Conservation (phyloP, 441 rosid genomes). For the Adansonia rubrostipa region DNA sequence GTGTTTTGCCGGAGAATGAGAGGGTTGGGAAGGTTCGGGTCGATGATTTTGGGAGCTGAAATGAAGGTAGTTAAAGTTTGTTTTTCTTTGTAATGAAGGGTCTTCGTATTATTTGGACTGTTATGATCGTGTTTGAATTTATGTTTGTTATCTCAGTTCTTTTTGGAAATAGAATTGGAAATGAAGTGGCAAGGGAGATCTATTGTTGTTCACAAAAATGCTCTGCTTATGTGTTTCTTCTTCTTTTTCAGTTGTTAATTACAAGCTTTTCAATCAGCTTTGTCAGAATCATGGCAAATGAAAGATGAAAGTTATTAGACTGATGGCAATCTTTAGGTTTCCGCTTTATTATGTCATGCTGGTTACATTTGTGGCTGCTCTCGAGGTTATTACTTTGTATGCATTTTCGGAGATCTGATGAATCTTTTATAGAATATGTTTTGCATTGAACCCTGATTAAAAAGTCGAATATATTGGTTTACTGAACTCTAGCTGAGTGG, state of each 20-base stretch:
- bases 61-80: conserved; percentile 13
- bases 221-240: neutral
- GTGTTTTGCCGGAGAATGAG: conserved; percentile 59
- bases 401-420: neutral
- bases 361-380: neutral
- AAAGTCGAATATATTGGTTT: neutral
- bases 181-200: neutral
- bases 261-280: neutral
- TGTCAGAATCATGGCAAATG: neutral
- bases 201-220: neutral
- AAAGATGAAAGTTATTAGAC: neutral
- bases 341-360: neutral
- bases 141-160: neutral
- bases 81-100: neutral
- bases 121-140: conserved; percentile 16
- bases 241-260: neutral
- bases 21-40: conserved; percentile 48
- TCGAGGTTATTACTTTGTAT: neutral
- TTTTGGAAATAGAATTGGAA: neutral
- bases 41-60: conserved; percentile 30
- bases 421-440: neutral
- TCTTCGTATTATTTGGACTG: neutral
- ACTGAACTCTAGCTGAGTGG: neutral
- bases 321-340: neutral
- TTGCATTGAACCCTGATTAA: neutral